Base-by-base conservation (phyloP, 2,329 filamentous ascomycete genomes). In the Trichothecium roseum region DNA sequence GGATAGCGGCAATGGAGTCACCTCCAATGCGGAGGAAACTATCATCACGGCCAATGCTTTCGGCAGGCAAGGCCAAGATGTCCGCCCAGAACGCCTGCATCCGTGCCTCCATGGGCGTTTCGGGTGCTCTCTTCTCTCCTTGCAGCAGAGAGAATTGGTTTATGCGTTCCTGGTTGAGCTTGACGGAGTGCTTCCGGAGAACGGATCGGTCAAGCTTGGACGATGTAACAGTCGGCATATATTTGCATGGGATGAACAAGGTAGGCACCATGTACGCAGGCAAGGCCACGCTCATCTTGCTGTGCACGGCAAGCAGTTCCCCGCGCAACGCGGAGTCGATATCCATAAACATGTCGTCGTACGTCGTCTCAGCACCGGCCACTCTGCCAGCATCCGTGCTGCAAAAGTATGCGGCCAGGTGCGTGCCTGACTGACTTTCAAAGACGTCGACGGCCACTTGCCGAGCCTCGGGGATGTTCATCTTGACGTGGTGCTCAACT, bases 1-100 rank as follows among this genome's bases (percentile, higher is more conserved):
- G 28, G 18, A 45, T 42, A 15, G 41, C 40, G 5, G 34, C 35
- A 17, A 45, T 45, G 3, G 43, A 45, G 28, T 45, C 42, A 18
- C 42, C 42, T 12, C 42, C 42, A 4, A 45, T 31, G 9, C 33
- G 37, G 29, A 45, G 22, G 26, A 45, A 45, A 26, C 28, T 29
- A 14, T 39, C 38, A 26, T 41, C 22, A 7, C 18, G 27, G 20
- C 40, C 36, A 18, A 44, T 40, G 2, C 63, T 55, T 3, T 66
- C 57, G 34, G 67, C 56, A 1, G 53, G 43, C 1, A 69, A 48
- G 1, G 45, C 50, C 22, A 74, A 51, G 2, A 72, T 59, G 4
- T 56, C 56, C 22, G 62, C 57, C 70, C 72, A 77, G 10, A 69
- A 51, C 5, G 52, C 46, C 10, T 60, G 61, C 6, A 76, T 53